Evolutionary conservation across 2,329 filamentous ascomycete species (phyloP), one percentile per base, ranked within the genome.

Genomic region (Lachnellula arida): DNA sequence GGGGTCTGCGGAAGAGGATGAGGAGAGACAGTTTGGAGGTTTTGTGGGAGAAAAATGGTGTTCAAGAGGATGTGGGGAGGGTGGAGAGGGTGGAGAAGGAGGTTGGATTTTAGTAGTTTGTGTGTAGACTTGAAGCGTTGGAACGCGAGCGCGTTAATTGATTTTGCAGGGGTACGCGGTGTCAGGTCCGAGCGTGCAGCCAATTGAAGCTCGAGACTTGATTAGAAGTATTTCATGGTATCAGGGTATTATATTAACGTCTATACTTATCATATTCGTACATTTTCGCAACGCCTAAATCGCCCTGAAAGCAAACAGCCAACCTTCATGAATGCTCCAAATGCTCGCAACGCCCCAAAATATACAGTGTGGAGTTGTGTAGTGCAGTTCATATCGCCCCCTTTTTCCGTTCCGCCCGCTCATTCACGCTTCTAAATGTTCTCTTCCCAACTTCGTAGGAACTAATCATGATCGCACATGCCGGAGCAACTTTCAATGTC

Each of bases 381-480:
- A 46, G 44, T 57, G 53, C 55, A 43, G 48, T 50, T 66, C 50
- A 67, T 46, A 60, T 56, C 47, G 55, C 48, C 47, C 37, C 44
- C 43, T 56, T 46, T 39, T 67, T 69, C 46, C 57, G 54, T 55
- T 70, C 65, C 15, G 62, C 64, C 52, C 64, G 76, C 64, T 85
- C 79, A 63, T 97, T 97, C 49, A 90, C 83, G 11, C 82, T 80
- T 53, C 84, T 80, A 35, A 95, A 95, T 70, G 88, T 86, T 71
- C 89, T 87, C 79, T 99, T 99, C 50, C 94, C 92, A 39, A 97
- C 82, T 73, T 99, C 94, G 72, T 97, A 99, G 70, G 88, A 96
- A 70, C 90, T 95, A 70, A 99, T 97, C 94, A 99, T 99, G 70
- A 99, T 97, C 28, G 94, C 94, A 73, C 94, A 99, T 0, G 93